These are phyloP conservation scores for Tanacetum coccineum DNA, from an alignment of 129 eudicot genomes.

Conservation along the genomic window DNA sequence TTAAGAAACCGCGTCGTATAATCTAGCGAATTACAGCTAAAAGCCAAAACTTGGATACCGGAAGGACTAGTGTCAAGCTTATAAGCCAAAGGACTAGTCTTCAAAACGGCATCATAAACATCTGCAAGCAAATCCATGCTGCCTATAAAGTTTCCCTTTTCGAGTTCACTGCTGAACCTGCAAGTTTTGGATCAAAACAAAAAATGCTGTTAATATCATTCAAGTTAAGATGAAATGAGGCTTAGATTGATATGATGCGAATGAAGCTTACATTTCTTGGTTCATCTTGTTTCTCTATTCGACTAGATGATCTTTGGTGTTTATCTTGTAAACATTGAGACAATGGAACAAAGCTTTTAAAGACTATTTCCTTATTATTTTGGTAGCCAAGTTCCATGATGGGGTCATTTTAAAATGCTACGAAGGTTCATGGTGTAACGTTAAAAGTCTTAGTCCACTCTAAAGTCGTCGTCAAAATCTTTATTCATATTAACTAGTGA, in stretches of 20 bases:
- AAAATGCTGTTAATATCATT: background rate
- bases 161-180: constrained; percentile 41
- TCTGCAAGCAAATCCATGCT: constrained; percentile 24
- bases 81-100: background rate
- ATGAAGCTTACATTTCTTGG: constrained; percentile 2
- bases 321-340: background rate
- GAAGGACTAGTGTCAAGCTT: constrained; percentile 12
- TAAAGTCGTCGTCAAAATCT: background rate
- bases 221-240: background rate
- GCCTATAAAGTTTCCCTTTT: constrained; percentile 22
- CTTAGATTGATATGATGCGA: background rate
- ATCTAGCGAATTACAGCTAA: background rate
- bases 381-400: background rate
- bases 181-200: background rate
- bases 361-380: background rate
- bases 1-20: constrained; percentile 8
- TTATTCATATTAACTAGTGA: no score
- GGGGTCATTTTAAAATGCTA: background rate
- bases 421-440: background rate
- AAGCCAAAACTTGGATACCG: constrained; percentile 20
- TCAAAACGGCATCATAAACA: constrained; percentile 20
- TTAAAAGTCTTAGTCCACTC: background rate
- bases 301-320: background rate
- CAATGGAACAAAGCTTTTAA: background rate
- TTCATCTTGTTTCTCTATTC: background rate